phyloP scores from a whole-genome alignment of 768 basidiomycete genomes.

The Leccinellum rugosiceps region DNA sequence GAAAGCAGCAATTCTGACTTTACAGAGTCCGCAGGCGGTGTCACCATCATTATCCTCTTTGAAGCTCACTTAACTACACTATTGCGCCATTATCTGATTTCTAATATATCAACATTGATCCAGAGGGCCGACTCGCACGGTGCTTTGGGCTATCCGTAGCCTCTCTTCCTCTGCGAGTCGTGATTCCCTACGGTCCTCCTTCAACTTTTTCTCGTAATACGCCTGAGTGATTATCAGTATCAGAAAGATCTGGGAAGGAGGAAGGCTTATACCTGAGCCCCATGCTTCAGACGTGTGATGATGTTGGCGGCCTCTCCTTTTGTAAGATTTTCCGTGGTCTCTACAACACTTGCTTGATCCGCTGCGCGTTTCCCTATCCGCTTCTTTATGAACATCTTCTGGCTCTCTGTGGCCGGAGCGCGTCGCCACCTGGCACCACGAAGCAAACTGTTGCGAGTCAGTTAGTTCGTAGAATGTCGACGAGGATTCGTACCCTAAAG shows the following conservation, averaged over 20 bases:
- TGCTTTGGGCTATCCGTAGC: constrained; percentile 47
- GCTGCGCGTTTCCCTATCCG: constrained; percentile 40
- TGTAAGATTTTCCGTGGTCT: constrained; percentile 45
- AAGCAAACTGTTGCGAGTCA: constrained; percentile 42
- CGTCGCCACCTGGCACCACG: constrained; percentile 67
- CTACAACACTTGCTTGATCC: constrained; percentile 16
- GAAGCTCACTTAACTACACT: not conserved
- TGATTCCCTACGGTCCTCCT: constrained; percentile 36
- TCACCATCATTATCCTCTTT: constrained; percentile 55
- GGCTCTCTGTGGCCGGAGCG: constrained; percentile 55
- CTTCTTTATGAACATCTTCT: constrained; percentile 54
- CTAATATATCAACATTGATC: constrained; percentile 10
- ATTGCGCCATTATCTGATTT: not conserved
- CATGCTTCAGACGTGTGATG: constrained; percentile 74
- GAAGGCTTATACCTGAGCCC: constrained; percentile 52
- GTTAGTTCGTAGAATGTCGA: not conserved
- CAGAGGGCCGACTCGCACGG: constrained; percentile 62
- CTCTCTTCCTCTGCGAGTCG: constrained; percentile 45
- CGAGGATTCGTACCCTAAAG: constrained; percentile 42
- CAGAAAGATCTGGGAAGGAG: not conserved
- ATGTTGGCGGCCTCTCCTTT: constrained; percentile 81
- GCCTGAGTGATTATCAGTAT: constrained; percentile 34
- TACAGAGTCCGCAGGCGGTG: constrained; percentile 58
- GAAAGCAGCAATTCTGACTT: constrained; percentile 56
- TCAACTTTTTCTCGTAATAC: constrained; percentile 53